Base-by-base conservation (phyloP, 495 filamentous ascomycete species). In the Parathielavia appendiculata region DNA sequence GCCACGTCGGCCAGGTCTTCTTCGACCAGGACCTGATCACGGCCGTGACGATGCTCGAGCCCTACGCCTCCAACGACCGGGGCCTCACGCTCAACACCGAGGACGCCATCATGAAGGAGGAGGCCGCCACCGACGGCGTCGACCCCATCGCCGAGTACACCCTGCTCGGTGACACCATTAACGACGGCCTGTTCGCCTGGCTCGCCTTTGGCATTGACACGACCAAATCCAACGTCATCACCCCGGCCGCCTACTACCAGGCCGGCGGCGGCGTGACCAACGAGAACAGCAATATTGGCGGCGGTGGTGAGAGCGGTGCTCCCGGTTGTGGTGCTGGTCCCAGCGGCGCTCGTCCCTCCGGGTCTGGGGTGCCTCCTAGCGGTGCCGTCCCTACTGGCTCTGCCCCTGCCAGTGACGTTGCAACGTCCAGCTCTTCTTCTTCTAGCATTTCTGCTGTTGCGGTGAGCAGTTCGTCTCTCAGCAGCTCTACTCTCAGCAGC, bases 1-100 rank as follows among this genome's bases (percentile, higher is more conserved):
- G 74, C n/a, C 81, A 88, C 66, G 73, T 86, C 54, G 72, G 83
- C 56, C 83, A 87, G 67, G 60, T 87, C 14, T 88, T 83, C 78
- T 88, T 80, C 69, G 80, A 81, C 53, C 77, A 87, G 63, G 75
- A 72, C 34, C 76, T 86, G 19, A 77, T 81, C 59, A 67, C 61
- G 12, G 75, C 74, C 36, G 81, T 88, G 40, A 80, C 84, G 62
- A 66, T 71, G n/a, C 77, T 72, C 11, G 71, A 69, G 51, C 81
- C 80, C 0, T 87, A 87, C 63, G 78, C 52, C 54, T 73, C 70
- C 48, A 86, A 86, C 75, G 80, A 71, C 0, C 78, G 83, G 49
- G 35, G 39, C 0, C 59, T 82, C 38, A 82, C 77, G 1, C 61
- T 68, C 30, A 86, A 87, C 63, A 64, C 63, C 11, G 61, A 76